These are phyloP conservation scores for Paspalum vaginatum DNA, from an alignment of 176 grass and related monocot species.

Conservation along the genomic window DNA sequence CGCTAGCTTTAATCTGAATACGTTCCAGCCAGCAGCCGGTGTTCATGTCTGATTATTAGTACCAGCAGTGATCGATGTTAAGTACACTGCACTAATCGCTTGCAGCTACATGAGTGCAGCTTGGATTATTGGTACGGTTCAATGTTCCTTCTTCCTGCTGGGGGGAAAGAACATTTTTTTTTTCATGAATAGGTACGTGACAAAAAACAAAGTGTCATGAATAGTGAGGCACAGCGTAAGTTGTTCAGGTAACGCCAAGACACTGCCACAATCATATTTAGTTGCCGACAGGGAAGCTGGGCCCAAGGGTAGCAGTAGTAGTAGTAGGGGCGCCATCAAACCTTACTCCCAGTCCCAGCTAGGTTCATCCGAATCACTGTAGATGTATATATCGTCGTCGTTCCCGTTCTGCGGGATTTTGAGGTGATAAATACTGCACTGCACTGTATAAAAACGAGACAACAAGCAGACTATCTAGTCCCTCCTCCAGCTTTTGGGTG, in stretches of 20 bases:
- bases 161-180: not conserved
- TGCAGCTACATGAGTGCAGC: not conserved
- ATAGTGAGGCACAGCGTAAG: conserved; percentile 9
- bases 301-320: not conserved
- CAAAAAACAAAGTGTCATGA: not conserved
- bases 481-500: not conserved
- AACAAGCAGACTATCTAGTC: no score
- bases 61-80: no score
- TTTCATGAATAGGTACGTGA: not conserved
- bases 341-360: not conserved
- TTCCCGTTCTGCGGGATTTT: no score
- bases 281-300: conserved; percentile 19
- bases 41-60: not conserved
- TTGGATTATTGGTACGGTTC: not conserved
- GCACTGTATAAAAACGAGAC: no score
- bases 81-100: no score
- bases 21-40: not conserved
- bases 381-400: not conserved
- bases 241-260: not conserved
- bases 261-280: not conserved
- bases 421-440: no score
- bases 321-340: not conserved
- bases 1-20: not conserved
- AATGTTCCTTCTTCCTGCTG: not conserved
- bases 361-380: not conserved